Base-by-base conservation (phyloP, 139 green algal genomes). In the Chlorella sp. region DNA sequence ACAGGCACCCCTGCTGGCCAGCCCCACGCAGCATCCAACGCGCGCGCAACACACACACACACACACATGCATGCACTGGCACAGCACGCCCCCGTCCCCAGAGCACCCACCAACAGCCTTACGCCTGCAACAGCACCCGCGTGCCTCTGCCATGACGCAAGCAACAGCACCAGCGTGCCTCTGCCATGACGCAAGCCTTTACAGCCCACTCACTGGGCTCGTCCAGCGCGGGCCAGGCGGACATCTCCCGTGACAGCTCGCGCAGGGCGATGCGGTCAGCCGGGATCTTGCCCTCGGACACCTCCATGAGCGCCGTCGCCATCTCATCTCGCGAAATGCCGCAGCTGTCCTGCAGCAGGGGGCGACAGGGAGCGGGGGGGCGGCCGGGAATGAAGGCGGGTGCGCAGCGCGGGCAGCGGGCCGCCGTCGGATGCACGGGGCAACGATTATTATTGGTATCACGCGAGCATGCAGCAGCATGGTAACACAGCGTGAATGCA, bases 281-380 rank as follows among this genome's bases (percentile, higher is more conserved):
- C 9, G 97, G 97, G 57, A 99, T 85, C 32, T 92, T 87, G 0
- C 97, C 97, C 84, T 96, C 95, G 5, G 93, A 93, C 24, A 99
- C 95, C 48, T 97, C 96, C 71, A 94, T 36, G 91, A 98, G 93
- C 48, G 96, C 97, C 22, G 88, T 91, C 14, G 96, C 96, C 93
- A 99, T 97, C 93, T 99, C 97, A 83, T 98, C 97, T 21, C 97
- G 91, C 0, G 94, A 97, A 21, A 97, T 95, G 37, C 96, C 97
- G 26, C 92, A 92, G 78, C 94, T 92, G 82, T 97, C 94, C 94
- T 97, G 89, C 57, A 39, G 26, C 2, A 87, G 18, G 36, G 48
- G 57, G 81, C 12, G 28, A 36, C 42, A n/a, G n/a, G n/a, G 57
- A 30, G 66, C 12, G 32, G 57, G 40, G n/a, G 76, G 53, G 57